Evolutionary conservation across 2,329 filamentous ascomycete species (phyloP).

Genomic region (Phialophora chinensis): DNA sequence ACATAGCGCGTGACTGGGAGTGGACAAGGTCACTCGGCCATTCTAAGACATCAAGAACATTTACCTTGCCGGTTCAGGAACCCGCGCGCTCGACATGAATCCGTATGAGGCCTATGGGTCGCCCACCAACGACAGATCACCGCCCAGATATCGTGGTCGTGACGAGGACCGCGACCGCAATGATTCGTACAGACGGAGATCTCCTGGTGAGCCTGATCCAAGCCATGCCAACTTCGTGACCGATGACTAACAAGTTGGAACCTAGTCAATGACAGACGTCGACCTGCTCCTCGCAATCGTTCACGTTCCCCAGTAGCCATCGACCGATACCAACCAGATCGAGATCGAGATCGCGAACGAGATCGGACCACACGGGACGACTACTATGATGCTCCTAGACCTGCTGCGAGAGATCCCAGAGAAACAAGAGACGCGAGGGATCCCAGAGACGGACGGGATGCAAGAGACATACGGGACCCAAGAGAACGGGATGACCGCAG

Average conservation of each 20-base stretch:
- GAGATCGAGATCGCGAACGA: constrained; percentile 47
- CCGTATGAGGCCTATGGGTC: constrained; percentile 55
- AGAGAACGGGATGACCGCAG: constrained; percentile 64
- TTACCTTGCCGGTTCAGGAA: background rate
- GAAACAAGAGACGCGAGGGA: constrained; percentile 3
- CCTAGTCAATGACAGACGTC: constrained; percentile 49
- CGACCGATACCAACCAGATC: constrained; percentile 67
- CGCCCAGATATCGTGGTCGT: constrained; percentile 46
- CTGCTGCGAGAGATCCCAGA: constrained; percentile 12
- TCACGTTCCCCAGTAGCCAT: constrained; percentile 68
- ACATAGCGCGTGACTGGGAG: constrained; percentile 11
- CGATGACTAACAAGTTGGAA: constrained; percentile 10
- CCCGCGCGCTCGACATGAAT: constrained; percentile 48
- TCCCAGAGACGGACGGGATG: constrained; percentile 1
- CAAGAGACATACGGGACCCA: constrained; percentile 42
- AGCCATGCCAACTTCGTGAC: no score
- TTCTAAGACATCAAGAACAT: background rate
- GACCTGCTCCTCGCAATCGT: constrained; percentile 54
- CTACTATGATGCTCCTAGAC: constrained; percentile 25
- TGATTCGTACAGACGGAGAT: constrained; percentile 54
- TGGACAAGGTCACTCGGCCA: constrained; percentile 15
- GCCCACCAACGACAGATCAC: constrained; percentile 44
- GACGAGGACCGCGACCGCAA: constrained; percentile 48
- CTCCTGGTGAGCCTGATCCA: constrained; percentile 49
- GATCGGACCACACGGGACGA: constrained; percentile 33